These are phyloP conservation scores for Corylus heterophylla DNA, from an alignment of 306 rosid genomes.

Conservation along the genomic window DNA sequence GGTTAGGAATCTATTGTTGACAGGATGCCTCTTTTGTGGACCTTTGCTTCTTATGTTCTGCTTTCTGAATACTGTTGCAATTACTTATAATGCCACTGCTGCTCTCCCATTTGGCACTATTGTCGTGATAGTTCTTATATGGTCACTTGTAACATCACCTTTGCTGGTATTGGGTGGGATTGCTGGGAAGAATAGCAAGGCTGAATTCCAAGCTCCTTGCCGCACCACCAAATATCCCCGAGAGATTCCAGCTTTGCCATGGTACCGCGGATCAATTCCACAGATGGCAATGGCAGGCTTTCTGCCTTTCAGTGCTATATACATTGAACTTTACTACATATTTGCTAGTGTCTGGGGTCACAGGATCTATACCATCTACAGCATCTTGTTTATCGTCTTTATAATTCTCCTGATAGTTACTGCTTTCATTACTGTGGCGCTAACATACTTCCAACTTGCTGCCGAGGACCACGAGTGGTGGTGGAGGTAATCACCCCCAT, in stretches of 20 bases:
- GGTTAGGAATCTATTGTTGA: slow-evolving; percentile 63
- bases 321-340: slow-evolving; percentile 63
- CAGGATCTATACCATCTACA: slow-evolving; percentile 69
- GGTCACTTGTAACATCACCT: slow-evolving; percentile 71
- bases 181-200: slow-evolving; percentile 69
- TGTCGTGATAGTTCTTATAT: slow-evolving; percentile 64
- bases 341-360: slow-evolving; percentile 81
- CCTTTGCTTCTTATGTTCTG: slow-evolving; percentile 63
- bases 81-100: slow-evolving; percentile 64
- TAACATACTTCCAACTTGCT: slow-evolving; percentile 73
- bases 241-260: slow-evolving; percentile 70
- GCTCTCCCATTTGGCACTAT: slow-evolving; percentile 76
- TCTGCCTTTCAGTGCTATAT: slow-evolving; percentile 68
- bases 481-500: slow-evolving; percentile 58
- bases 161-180: slow-evolving; percentile 73
- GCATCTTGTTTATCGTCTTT: slow-evolving; percentile 66
- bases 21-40: slow-evolving; percentile 71
- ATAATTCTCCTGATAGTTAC: slow-evolving; percentile 61
- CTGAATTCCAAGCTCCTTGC: slow-evolving; percentile 66
- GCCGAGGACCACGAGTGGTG: slow-evolving; percentile 82
- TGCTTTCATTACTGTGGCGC: slow-evolving; percentile 62
- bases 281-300: slow-evolving; percentile 82
- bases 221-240: slow-evolving; percentile 64
- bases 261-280: slow-evolving; percentile 61
- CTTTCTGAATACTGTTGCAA: slow-evolving; percentile 65